A percentile compares a stretch with the other conserved stretches of the same genome.
Evolutionary conservation across 345 rosid genomes (phyloP).

Genomic region (Noccaea bulbosa): DNA sequence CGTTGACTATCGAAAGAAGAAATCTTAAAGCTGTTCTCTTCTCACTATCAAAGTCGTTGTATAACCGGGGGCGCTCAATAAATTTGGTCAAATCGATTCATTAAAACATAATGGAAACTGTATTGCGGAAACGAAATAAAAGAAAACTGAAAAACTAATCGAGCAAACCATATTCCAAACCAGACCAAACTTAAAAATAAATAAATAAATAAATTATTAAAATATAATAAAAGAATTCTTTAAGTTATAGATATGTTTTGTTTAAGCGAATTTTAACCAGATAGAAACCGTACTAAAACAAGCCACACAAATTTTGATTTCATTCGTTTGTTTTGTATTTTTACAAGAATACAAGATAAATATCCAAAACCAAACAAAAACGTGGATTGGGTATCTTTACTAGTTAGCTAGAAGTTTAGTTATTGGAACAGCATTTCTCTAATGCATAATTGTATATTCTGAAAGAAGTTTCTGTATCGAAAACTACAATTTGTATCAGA

Average conservation of each 20-base stretch:
- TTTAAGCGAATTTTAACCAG: background rate
- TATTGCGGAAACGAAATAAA: background rate
- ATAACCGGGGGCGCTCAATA: background rate
- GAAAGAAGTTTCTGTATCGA: background rate
- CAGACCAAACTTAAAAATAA: background rate
- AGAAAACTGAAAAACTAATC: background rate
- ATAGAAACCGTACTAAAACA: background rate
- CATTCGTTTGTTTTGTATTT: too few species aligned
- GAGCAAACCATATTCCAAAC: background rate
- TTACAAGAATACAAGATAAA: too few species aligned
- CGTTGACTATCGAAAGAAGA: slow-evolving; percentile 32
- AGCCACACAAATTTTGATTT: background rate
- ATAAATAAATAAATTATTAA: too few species aligned
- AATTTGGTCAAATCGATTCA: slow-evolving; percentile 18
- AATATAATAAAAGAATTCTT: background rate
- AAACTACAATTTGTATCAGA: background rate
- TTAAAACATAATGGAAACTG: background rate
- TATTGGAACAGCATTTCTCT: background rate
- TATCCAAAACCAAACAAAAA: background rate
- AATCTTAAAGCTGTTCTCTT: too few species aligned
- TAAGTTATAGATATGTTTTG: background rate
- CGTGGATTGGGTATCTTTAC: background rate
- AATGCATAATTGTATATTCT: background rate
- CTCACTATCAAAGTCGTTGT: slow-evolving; percentile 32
- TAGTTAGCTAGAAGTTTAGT: background rate